Percentiles rank a stretch among this genome's conserved stretches.
Conservation (phyloP, 2,329 filamentous ascomycete species). For the Biscogniauxia mediterranea region DNA sequence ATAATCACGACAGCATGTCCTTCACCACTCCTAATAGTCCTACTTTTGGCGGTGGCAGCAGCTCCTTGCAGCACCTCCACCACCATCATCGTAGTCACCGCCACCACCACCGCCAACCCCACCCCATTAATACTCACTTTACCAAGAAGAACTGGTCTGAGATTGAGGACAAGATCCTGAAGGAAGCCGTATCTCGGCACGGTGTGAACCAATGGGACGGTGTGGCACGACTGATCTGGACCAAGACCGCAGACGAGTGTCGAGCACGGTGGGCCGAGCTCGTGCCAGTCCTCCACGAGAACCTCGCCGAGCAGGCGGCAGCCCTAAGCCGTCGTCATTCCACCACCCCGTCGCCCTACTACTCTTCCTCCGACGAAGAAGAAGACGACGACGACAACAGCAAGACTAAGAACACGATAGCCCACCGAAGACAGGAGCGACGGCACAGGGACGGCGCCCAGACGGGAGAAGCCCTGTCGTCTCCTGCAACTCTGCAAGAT, state of each 20-base stretch:
- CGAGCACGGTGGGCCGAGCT: constrained; percentile 15
- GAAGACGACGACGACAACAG: neutral
- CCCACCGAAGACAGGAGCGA: neutral
- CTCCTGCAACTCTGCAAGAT: neutral
- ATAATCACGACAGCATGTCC: neutral
- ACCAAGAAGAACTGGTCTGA: constrained; percentile 9
- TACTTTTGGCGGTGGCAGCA: neutral
- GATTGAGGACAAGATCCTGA: constrained; percentile 17
- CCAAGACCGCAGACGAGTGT: constrained; percentile 14
- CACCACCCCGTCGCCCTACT: neutral
- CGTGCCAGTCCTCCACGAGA: constrained; percentile 12
- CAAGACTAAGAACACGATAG: neutral
- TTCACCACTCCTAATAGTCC: neutral
- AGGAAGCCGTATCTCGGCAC: constrained; percentile 13
- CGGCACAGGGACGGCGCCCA: neutral
- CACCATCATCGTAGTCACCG: neutral
- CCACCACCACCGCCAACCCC: neutral
- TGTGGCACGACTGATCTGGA: constrained; percentile 17
- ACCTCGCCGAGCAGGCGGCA: constrained; percentile 4
- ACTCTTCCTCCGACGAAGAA: neutral
- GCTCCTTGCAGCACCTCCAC: neutral
- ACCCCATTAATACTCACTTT: neutral
- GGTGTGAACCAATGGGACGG: constrained; percentile 17
- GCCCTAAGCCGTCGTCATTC: neutral
- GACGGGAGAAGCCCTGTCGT: neutral